Base-by-base conservation (phyloP, 176 grass and related monocot genomes). In the Oropetium thomaeum region DNA sequence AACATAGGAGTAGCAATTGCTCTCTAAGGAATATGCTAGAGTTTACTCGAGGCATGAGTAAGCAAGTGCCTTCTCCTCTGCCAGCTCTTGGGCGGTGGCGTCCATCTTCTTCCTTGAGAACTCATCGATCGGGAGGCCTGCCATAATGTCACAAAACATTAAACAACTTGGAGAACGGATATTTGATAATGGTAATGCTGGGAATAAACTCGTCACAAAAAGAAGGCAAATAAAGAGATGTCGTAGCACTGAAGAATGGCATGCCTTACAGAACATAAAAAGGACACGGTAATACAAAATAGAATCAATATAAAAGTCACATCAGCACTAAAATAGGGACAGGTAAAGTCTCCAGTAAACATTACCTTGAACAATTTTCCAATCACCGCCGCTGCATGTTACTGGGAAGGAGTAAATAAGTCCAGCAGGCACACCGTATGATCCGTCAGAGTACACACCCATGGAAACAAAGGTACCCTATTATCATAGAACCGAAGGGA, bases 391-490 rank as follows among this genome's bases (percentile, higher is more conserved):
- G 12, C 67, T 70, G 81, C 92, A 96, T 43, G 85, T 96, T n/a
- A 96, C 92, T 58, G 96, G 96, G 85, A 92, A 99, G 53, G 92
- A 96, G 80, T 99, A 99, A 49, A 99, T 99, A 8, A 99, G 85
- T 32, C 96, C 92, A 77, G 87, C 87, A 10, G 92, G 96, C n/a
- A 99, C 89, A 84, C 87, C 82, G 1, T 99, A 99, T 7, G 96
- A 99, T 47, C 92, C 96, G 80, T 99, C 96, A 38, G 92, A 96
- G 76, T 96, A 96, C 33, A 92, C 96, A 10, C 96, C 92, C 92
- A 96, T 99, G 58, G 96, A 99, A 85, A 96, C 96, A 82, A 69
- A 99, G 64, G 89, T 90, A 82, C 96, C 96, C 92, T 96, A 70
- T 38, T 37, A 60, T 4, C 6, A 47, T 55, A 58, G 0, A 45